Evolutionary conservation across 352 stramenopile genomes (phyloP).

Genomic region (Globisporangium heterothallicum): DNA sequence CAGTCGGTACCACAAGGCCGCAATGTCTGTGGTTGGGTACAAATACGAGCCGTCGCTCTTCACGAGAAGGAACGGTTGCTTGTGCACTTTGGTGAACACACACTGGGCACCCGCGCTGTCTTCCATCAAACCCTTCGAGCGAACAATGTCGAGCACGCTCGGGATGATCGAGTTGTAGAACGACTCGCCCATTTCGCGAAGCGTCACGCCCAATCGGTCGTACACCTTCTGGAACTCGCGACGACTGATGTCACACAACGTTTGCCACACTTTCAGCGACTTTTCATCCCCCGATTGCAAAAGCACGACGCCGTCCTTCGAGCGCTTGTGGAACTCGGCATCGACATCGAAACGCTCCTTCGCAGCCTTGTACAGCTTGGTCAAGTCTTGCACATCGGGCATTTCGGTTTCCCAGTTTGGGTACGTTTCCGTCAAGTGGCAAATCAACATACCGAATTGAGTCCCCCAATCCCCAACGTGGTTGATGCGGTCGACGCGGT

Average conservation of each 20-base stretch:
- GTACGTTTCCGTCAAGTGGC: constrained; percentile 97
- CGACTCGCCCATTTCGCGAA: constrained; percentile 80
- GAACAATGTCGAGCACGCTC: constrained; percentile 84
- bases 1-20: constrained; percentile 81
- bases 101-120: constrained; percentile 88
- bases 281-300: constrained; percentile 93
- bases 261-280: constrained; percentile 79
- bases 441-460: constrained; percentile 99
- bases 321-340: constrained; percentile 94
- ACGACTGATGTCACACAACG: constrained; percentile 78
- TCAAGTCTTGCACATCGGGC: constrained; percentile 97
- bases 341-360: constrained; percentile 97
- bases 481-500: constrained; percentile 74
- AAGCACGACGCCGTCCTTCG: constrained; percentile 96
- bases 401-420: constrained; percentile 88
- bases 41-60: constrained; percentile 85
- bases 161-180: constrained; percentile 88
- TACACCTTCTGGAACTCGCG: constrained; percentile 87
- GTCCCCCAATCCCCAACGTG: constrained; percentile 84
- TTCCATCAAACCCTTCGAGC: constrained; percentile 82
- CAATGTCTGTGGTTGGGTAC: constrained; percentile 84
- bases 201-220: constrained; percentile 63
- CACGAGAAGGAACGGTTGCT: constrained; percentile 84
- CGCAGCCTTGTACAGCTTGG: constrained; percentile 85
- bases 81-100: constrained; percentile 90